Evolutionary conservation across 2,329 filamentous ascomycete genomes (phyloP).

Genomic region (Diaporthe vaccinii): DNA sequence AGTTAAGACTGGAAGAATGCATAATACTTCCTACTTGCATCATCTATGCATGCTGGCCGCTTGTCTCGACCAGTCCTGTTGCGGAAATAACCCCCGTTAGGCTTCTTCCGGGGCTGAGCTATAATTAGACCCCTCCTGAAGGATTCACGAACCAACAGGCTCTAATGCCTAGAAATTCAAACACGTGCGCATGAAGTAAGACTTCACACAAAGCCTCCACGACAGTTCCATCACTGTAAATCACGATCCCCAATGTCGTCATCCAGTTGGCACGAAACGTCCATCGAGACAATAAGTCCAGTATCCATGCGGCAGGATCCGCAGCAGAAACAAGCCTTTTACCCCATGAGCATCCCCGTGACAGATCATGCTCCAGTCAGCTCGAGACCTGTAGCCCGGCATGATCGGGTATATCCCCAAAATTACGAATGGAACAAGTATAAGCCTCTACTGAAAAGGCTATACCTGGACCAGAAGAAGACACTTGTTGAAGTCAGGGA

Average conservation of each 20-base stretch:
- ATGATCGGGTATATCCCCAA: neutral
- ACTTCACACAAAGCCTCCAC: neutral
- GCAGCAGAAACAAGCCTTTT: neutral
- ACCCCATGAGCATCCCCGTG: neutral
- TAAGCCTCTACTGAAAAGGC: neutral
- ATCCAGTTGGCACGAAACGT: neutral
- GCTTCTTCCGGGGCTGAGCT: neutral
- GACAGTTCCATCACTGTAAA: neutral
- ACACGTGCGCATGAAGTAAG: neutral
- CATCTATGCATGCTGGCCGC: neutral
- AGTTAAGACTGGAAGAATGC: neutral
- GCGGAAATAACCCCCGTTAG: neutral
- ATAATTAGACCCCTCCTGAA: neutral
- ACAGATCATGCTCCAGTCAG: neutral
- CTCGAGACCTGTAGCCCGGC: neutral
- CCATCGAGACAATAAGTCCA: neutral
- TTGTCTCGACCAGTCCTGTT: neutral
- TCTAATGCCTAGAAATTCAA: neutral
- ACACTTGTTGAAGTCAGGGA: constrained; percentile 2
- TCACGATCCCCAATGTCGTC: neutral
- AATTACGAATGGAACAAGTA: neutral
- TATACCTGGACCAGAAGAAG: constrained; percentile 13
- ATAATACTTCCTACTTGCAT: neutral
- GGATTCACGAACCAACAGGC: neutral
- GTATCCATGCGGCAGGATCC: neutral